These are phyloP conservation scores for Quercus tomentella DNA, from an alignment of 331 rosid species.

Conservation along the genomic window DNA sequence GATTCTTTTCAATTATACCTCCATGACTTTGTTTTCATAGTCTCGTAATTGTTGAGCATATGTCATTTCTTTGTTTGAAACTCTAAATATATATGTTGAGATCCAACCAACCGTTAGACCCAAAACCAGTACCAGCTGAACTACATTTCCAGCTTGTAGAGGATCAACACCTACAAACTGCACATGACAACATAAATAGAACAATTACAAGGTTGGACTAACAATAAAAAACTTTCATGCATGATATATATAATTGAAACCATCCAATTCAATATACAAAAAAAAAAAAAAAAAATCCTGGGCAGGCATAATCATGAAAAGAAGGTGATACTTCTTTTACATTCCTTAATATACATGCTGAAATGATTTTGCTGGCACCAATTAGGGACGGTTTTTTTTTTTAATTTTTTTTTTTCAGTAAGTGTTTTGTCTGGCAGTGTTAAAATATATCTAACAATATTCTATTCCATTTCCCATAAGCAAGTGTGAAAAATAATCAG, in stretches of 20 bases:
- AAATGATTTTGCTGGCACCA: neutral
- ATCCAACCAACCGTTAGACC: constrained; percentile 96
- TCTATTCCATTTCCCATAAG: neutral
- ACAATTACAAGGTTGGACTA: constrained; percentile 6
- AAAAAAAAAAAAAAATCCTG: neutral
- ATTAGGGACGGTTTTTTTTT: too few species aligned
- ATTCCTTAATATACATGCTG: too few species aligned
- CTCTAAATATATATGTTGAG: constrained; percentile 87
- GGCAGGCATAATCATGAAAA: neutral
- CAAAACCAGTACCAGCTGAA: constrained; percentile 88
- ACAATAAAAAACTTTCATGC: neutral
- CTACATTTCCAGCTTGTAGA: constrained; percentile 94
- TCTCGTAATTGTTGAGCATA: constrained; percentile 92
- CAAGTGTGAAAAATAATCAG: neutral
- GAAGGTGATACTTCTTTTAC: neutral
- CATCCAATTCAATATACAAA: neutral
- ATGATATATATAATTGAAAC: neutral
- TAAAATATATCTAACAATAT: neutral
- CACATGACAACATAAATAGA: constrained; percentile 19
- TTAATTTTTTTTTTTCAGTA: too few species aligned
- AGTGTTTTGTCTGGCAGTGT: too few species aligned
- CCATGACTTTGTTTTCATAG: constrained; percentile 91
- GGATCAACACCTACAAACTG: constrained; percentile 88
- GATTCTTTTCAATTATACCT: constrained; percentile 39
- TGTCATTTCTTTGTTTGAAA: constrained; percentile 98